These are phyloP conservation scores for Cicer judaicum DNA, from an alignment of 306 rosid genomes.

Conservation along the genomic window DNA sequence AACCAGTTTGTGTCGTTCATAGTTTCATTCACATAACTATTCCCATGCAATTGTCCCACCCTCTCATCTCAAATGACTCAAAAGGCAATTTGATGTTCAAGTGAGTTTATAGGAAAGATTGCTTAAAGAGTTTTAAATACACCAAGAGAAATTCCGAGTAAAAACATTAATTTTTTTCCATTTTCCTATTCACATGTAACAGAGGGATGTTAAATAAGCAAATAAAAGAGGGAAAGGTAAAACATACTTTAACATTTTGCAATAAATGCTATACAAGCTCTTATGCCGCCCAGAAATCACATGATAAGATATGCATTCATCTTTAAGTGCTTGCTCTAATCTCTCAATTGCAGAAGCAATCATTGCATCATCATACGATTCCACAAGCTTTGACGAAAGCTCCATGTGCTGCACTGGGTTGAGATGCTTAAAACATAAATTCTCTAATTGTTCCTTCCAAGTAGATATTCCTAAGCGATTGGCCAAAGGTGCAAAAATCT, in stretches of 20 bases:
- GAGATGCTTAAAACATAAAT: conserved; percentile 87
- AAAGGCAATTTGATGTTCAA: background rate
- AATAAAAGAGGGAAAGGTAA: conserved; percentile 32
- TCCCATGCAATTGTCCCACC: background rate
- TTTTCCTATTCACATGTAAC: conserved; percentile 9
- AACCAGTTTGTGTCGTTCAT: background rate
- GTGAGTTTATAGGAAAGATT: background rate
- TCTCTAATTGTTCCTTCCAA: conserved; percentile 94
- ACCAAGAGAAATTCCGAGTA: background rate
- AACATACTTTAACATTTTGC: conserved; percentile 88
- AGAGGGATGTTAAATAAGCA: background rate
- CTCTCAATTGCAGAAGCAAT: conserved; percentile 68
- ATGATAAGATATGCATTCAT: conserved; percentile 76
- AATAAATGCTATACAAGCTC: conserved; percentile 84
- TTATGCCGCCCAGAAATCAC: conserved; percentile 86
- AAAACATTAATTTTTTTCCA: background rate
- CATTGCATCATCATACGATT: conserved; percentile 80
- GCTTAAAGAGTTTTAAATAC: no score
- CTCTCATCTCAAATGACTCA: conserved; percentile 11
- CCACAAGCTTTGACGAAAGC: conserved; percentile 77
- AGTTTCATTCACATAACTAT: conserved; percentile 5
- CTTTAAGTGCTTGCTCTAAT: conserved; percentile 71
- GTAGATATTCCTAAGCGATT: conserved; percentile 88
- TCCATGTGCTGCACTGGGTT: conserved; percentile 71
- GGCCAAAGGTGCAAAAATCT: conserved; percentile 95